Percentiles rank a stretch among this genome's conserved stretches.
Evolutionary conservation across 2,329 filamentous ascomycete genomes (phyloP).

Genomic region (Dothiorella sarmentorum): DNA sequence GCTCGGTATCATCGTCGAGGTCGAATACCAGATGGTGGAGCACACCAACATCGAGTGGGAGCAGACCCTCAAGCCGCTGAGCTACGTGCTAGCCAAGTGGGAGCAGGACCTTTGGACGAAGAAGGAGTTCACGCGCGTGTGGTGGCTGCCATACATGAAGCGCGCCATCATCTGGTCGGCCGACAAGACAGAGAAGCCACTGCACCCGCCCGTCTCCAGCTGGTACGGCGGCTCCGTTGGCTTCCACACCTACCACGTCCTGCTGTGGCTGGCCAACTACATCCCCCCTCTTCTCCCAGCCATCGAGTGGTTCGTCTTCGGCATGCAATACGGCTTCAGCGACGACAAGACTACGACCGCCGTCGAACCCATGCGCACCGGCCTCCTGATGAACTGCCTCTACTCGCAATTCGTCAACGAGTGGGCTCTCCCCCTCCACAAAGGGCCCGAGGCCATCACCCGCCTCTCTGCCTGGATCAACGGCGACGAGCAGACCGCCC

Average conservation of each 20-base stretch:
- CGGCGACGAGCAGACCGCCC: slow-evolving; percentile 64
- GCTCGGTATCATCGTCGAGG: slow-evolving; percentile 83
- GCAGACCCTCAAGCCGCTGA: slow-evolving; percentile 72
- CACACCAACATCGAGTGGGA: slow-evolving; percentile 83
- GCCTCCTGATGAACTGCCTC: slow-evolving; percentile 91
- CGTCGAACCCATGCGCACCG: slow-evolving; percentile 74
- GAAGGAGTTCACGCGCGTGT: slow-evolving; percentile 86
- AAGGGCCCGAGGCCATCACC: slow-evolving; percentile 80
- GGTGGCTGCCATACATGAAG: slow-evolving; percentile 95
- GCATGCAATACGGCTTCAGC: slow-evolving; percentile 92
- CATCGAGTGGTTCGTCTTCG: slow-evolving; percentile 95
- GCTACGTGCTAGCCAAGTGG: slow-evolving; percentile 69
- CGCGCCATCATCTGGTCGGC: slow-evolving; percentile 87
- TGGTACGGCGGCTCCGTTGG: slow-evolving; percentile 83
- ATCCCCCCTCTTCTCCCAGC: slow-evolving; percentile 76
- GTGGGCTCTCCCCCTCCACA: slow-evolving; percentile 85
- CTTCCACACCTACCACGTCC: slow-evolving; percentile 86
- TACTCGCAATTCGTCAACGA: slow-evolving; percentile 99
- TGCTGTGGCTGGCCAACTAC: slow-evolving; percentile 76
- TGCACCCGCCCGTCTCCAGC: slow-evolving; percentile 57
- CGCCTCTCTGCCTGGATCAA: slow-evolving; percentile 86
- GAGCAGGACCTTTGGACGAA: slow-evolving; percentile 71
- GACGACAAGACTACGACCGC: slow-evolving; percentile 66
- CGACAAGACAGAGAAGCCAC: slow-evolving; percentile 66
- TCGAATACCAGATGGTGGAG: slow-evolving; percentile 77